These are phyloP conservation scores for Yueomyces sinensis DNA, from an alignment of 805 yeast genomes.

Conservation along the genomic window DNA sequence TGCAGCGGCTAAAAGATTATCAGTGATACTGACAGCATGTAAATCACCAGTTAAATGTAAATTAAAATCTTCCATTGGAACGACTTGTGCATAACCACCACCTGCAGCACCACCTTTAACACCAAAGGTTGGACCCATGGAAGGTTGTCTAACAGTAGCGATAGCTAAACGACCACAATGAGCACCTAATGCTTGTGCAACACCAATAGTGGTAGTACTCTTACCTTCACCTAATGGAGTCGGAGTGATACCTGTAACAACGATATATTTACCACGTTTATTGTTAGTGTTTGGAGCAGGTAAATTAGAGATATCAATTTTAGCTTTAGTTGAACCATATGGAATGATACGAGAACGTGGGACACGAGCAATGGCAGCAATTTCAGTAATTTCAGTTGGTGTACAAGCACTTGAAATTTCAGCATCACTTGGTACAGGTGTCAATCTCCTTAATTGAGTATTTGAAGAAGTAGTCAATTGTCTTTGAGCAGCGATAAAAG, in stretches of 20 bases:
- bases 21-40: constrained; percentile 75
- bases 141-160: constrained; percentile 78
- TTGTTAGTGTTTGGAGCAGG: not conserved
- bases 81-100: constrained; percentile 79
- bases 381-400: constrained; percentile 55
- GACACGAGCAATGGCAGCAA: constrained; percentile 60
- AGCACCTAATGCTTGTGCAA: constrained; percentile 71
- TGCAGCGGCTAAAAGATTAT: constrained; percentile 72
- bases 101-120: constrained; percentile 88
- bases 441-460: constrained; percentile 31
- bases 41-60: constrained; percentile 81
- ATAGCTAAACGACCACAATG: constrained; percentile 55
- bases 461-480: constrained; percentile 17
- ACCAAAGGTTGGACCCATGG: constrained; percentile 85
- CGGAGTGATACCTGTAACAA: constrained; percentile 78
- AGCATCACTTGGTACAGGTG: constrained; percentile 71
- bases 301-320: constrained; percentile 50
- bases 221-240: constrained; percentile 82
- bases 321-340: constrained; percentile 66
- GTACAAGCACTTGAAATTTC: constrained; percentile 65
- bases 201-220: constrained; percentile 72
- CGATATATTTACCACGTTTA: constrained; percentile 60
- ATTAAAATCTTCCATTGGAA: constrained; percentile 82
- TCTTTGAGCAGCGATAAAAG: constrained; percentile 51
- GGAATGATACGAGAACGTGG: constrained; percentile 57